phyloP scores from a whole-genome alignment of 371 early-diverging fungal genomes.

The Mycotypha africana region DNA sequence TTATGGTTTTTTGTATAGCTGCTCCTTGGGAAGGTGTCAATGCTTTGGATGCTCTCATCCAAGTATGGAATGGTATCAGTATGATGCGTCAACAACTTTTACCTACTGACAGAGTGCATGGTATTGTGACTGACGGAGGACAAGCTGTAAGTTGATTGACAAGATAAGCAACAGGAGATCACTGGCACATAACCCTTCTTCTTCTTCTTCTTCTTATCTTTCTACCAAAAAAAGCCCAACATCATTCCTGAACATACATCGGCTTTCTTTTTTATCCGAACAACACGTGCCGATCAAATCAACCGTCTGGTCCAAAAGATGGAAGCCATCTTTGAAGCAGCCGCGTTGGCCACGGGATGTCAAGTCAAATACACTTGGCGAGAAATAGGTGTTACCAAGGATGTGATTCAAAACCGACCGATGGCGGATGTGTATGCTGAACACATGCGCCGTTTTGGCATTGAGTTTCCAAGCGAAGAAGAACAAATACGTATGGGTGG shows the following conservation, averaged over 20 bases:
- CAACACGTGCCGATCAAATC: conserved; percentile 44
- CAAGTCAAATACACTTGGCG: conserved; percentile 56
- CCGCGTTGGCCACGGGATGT: conserved; percentile 71
- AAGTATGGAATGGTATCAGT: conserved; percentile 57
- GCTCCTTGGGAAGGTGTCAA: conserved; percentile 51
- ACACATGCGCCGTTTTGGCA: conserved; percentile 47
- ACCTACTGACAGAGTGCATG: conserved; percentile 66
- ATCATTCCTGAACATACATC: conserved; percentile 65
- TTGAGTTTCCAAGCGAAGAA: conserved; percentile 29
- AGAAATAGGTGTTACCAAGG: conserved; percentile 33
- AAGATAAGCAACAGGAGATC: too few relatives aligned
- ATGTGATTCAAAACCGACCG: conserved; percentile 48
- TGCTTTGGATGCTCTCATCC: conserved; percentile 67
- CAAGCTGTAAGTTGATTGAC: conserved; percentile 42
- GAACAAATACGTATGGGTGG: conserved; percentile 33
- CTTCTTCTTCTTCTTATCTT: not conserved
- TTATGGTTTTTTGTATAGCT: conserved; percentile 3
- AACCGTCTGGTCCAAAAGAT: conserved; percentile 45
- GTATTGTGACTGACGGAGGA: conserved; percentile 69
- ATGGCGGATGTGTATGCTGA: conserved; percentile 54
- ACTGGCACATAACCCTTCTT: not conserved
- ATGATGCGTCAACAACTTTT: conserved; percentile 68
- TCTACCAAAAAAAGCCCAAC: conserved; percentile 29
- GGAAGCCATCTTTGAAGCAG: conserved; percentile 56
- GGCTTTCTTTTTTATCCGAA: conserved; percentile 58